Evolutionary conservation across 768 basidiomycete genomes (phyloP).

Genomic region (Psilocybe cyanescens): DNA sequence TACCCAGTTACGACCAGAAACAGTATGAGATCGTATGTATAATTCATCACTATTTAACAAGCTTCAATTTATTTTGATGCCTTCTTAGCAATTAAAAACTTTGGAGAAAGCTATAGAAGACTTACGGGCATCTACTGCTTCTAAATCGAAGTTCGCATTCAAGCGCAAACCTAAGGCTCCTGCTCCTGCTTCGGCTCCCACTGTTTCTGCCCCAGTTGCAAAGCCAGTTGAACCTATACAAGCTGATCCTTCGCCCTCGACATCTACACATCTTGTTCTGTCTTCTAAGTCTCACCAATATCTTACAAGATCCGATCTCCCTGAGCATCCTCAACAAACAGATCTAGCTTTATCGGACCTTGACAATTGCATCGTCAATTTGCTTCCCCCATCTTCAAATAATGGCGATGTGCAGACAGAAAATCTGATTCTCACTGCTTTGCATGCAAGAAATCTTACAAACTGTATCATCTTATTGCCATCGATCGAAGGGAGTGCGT

Average conservation of each 20-base stretch:
- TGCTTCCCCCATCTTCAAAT: slow-evolving; percentile 38
- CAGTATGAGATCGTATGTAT: slow-evolving; percentile 62
- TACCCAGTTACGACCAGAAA: slow-evolving; percentile 77
- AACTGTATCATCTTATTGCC: slow-evolving; percentile 72
- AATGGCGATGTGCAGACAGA: not conserved
- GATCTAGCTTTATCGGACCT: slow-evolving; percentile 73
- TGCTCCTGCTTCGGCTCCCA: slow-evolving; percentile 7
- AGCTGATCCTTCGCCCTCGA: slow-evolving; percentile 3
- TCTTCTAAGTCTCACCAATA: slow-evolving; percentile 48
- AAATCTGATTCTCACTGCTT: slow-evolving; percentile 44
- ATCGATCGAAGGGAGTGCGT: slow-evolving; percentile 66
- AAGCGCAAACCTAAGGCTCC: slow-evolving; percentile 43
- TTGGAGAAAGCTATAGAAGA: slow-evolving; percentile 61
- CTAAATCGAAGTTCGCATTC: slow-evolving; percentile 69
- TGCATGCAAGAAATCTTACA: slow-evolving; percentile 66
- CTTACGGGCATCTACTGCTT: slow-evolving; percentile 45
- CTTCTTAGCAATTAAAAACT: slow-evolving; percentile 63
- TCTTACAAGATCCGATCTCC: slow-evolving; percentile 47
- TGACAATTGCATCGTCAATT: slow-evolving; percentile 70
- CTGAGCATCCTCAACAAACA: slow-evolving; percentile 37
- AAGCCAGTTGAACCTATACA: not conserved
- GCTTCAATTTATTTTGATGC: slow-evolving; percentile 2
- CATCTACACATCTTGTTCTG: slow-evolving; percentile 43
- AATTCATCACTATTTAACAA: not conserved
- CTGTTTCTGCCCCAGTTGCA: slow-evolving; percentile 6